Base-by-base conservation (phyloP, 306 rosid species). In the Casuarina equisetifolia region DNA sequence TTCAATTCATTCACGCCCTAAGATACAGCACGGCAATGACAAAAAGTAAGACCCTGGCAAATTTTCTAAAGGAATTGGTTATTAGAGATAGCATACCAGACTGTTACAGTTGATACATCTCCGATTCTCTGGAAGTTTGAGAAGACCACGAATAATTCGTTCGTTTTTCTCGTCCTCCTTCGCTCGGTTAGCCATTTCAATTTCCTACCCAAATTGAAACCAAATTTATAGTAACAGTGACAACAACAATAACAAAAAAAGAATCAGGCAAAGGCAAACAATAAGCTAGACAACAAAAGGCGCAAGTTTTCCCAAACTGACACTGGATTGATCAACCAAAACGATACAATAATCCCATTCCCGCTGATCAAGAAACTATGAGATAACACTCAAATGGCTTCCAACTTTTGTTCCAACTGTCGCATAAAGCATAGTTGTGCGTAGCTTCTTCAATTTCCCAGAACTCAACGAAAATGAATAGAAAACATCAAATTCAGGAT, bases 91-190 rank as follows among this genome's bases (percentile, higher is more conserved):
- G 58, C 87, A 66, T 88, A 95, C 98, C 91, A 88, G 50, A 83
- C 97, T 88, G 79, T 91, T 90, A 79, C 98, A 95, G 87, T 95
- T 95, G 79, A 92, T 92, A 81, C 98, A 95, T 84, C 96, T 88
- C 9, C 92, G 92, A 79, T 95, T 95, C 69, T 86, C 90, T 1
- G 82, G 85, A 62, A 89, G 97, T 82, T 91, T 95, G 46, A 92
- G 96, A 76, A 95, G 93, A 69, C 93, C 92, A 9, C 98, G 97
- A 82, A 95, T 92, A 66, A 81, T 87, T 57, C 93, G 89, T 78
- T 95, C 98, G 75, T 95, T 89, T 74, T 84, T 91, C 86, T 92
- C 97, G 11, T 95, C 98, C 84, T 95, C 97, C 84, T 81, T 95
- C 70, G 90, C 57, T 68, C 91, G 91, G 82, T 74, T 92, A 45